Conservation (phyloP, 768 basidiomycete species). For the Russula olivacea region DNA sequence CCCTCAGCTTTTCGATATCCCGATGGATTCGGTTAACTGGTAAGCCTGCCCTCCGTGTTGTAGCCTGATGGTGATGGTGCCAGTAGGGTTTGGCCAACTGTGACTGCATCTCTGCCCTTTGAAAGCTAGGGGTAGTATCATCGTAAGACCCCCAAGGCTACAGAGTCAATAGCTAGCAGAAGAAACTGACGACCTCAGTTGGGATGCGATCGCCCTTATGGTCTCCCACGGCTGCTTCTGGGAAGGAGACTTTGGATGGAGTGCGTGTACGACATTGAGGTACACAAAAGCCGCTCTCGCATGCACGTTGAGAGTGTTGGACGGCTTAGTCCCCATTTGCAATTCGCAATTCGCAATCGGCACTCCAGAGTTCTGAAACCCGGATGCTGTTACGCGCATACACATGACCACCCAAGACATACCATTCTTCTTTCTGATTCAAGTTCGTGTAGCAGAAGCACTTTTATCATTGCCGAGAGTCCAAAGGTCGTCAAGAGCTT, state of each 20-base stretch:
- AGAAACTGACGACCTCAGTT: background rate
- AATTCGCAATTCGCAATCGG: background rate
- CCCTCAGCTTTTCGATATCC: background rate
- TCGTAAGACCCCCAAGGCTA: background rate
- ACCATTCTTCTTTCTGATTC: background rate
- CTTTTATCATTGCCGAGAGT: background rate
- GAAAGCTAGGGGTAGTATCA: background rate
- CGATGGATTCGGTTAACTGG: conserved; percentile 14
- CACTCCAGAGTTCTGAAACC: background rate
- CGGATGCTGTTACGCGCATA: background rate
- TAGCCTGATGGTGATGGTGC: background rate
- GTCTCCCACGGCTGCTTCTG: background rate
- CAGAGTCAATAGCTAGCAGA: background rate
- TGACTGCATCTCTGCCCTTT: background rate
- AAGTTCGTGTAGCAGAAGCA: background rate
- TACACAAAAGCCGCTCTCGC: background rate
- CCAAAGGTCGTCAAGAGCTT: background rate
- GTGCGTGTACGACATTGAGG: background rate
- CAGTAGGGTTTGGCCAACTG: background rate
- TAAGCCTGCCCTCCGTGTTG: background rate
- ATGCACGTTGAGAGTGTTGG: background rate
- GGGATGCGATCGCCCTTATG: background rate
- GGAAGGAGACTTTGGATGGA: background rate
- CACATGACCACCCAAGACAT: background rate
- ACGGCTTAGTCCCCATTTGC: background rate